Evolutionary conservation across 176 grass and related monocot species (phyloP).

Genomic region (Zea mays): Zm-B73-REFERENCE-NAM-5.0 NC_050099.1:235702001-235702500

Average conservation of each 20-base stretch:
- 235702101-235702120: slow-evolving; percentile 97
- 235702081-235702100: slow-evolving; percentile 81
- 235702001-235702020: slow-evolving; percentile 97
- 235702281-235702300: slow-evolving; percentile 83
- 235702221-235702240: slow-evolving; percentile 92
- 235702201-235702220: slow-evolving; percentile 95
- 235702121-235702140: slow-evolving; percentile 94
- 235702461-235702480: slow-evolving; percentile 95
- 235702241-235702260: slow-evolving; percentile 82
- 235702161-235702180: slow-evolving; percentile 88
- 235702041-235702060: slow-evolving; percentile 93
- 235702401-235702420: slow-evolving; percentile 87
- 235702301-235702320: slow-evolving; percentile 87
- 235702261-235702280: slow-evolving; percentile 86
- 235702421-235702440: slow-evolving; percentile 94
- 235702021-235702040: slow-evolving; percentile 98
- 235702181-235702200: slow-evolving; percentile 96
- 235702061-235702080: slow-evolving; percentile 87
- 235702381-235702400: slow-evolving; percentile 89
- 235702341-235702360: slow-evolving; percentile 89
- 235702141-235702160: slow-evolving; percentile 71
- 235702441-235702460: slow-evolving; percentile 99
- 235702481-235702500: slow-evolving; percentile 96
- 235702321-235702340: slow-evolving; percentile 86
- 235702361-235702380: slow-evolving; percentile 93